phyloP scores from a whole-genome alignment of 495 filamentous ascomycete genomes.

The Xylaria palmicola region DNA sequence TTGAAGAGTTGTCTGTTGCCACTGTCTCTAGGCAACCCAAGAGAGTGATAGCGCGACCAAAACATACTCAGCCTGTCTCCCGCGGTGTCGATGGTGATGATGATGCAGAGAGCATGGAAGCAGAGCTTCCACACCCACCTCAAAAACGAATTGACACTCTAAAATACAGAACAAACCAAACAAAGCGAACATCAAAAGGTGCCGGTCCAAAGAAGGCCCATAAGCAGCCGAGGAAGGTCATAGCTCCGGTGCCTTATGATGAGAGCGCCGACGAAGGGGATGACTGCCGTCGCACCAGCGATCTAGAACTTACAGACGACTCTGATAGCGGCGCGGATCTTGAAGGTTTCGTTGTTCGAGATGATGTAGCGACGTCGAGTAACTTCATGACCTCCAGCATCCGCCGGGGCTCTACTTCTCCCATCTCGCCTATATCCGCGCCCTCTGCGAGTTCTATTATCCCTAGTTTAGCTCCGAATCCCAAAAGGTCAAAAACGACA shows the following conservation, averaged over 20 bases:
- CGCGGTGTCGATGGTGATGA: constrained; percentile 13
- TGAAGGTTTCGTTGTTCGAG: constrained; percentile 44
- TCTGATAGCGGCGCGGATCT: constrained; percentile 48
- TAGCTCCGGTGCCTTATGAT: constrained; percentile 25
- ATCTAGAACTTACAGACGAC: constrained; percentile 44
- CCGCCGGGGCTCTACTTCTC: constrained; percentile 28
- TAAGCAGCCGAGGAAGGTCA: constrained; percentile 15
- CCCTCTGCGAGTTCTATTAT: constrained; percentile 17
- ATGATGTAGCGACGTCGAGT: constrained; percentile 43
- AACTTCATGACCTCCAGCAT: constrained; percentile 21
- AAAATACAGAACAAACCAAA: constrained; percentile 15
- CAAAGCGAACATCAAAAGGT: constrained; percentile 11
- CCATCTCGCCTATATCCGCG: constrained; percentile 23
- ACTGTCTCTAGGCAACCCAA: constrained; percentile 12
- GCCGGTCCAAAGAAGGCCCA: constrained; percentile 9
- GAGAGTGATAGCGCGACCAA: constrained; percentile 3
- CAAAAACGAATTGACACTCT: constrained; percentile 18
- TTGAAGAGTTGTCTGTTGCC: constrained; percentile 19
- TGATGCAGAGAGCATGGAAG: constrained; percentile 20
- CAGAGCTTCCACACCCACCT: constrained; percentile 16
- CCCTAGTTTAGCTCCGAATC: not conserved
- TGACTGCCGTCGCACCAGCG: constrained; percentile 48
- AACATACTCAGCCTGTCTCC: constrained; percentile 3
- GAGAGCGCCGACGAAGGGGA: constrained; percentile 46
- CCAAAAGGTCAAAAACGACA: constrained; percentile 13